Percentiles rank a stretch among this genome's conserved stretches.
Evolutionary conservation across 257 asterid species (phyloP).

Genomic region (Primulina tabacum): DNA sequence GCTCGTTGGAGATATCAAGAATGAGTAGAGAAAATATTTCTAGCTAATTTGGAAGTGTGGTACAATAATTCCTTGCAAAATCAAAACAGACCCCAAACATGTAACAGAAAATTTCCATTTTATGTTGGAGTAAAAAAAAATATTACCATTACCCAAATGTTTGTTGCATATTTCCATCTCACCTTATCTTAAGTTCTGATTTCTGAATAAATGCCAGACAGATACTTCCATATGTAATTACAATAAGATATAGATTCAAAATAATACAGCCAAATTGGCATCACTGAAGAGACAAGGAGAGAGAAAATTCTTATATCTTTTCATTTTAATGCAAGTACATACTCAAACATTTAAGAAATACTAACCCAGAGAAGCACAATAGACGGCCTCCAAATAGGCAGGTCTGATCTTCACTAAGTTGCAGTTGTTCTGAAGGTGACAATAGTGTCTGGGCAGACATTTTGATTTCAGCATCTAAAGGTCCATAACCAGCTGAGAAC

Average conservation of each 20-base stretch:
- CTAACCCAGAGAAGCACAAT: slow-evolving; percentile 85
- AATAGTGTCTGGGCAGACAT: slow-evolving; percentile 39
- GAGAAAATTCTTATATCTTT: background rate
- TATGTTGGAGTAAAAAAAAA: background rate
- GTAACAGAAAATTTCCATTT: background rate
- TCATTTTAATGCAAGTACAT: slow-evolving; percentile 10
- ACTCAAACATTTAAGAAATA: slow-evolving; percentile 18
- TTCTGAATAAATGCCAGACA: slow-evolving; percentile 2
- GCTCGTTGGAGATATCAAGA: background rate
- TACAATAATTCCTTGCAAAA: too few relatives aligned
- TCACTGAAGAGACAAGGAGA: background rate
- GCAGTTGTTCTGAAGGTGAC: slow-evolving; percentile 39
- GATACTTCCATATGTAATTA: background rate
- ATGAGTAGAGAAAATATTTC: background rate
- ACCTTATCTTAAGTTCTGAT: slow-evolving; percentile 4
- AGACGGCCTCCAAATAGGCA: slow-evolving; percentile 60
- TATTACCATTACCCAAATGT: slow-evolving; percentile 2
- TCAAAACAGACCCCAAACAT: too few relatives aligned
- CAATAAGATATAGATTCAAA: background rate
- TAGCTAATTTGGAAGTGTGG: background rate
- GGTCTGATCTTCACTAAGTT: slow-evolving; percentile 46
- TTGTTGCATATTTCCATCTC: slow-evolving; percentile 3
- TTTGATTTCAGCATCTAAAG: slow-evolving; percentile 66
- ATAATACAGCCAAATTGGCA: background rate
- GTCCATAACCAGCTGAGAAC: slow-evolving; percentile 79